Base-by-base conservation (phyloP, 495 filamentous ascomycete genomes). In the Cercophora scortea region DNA sequence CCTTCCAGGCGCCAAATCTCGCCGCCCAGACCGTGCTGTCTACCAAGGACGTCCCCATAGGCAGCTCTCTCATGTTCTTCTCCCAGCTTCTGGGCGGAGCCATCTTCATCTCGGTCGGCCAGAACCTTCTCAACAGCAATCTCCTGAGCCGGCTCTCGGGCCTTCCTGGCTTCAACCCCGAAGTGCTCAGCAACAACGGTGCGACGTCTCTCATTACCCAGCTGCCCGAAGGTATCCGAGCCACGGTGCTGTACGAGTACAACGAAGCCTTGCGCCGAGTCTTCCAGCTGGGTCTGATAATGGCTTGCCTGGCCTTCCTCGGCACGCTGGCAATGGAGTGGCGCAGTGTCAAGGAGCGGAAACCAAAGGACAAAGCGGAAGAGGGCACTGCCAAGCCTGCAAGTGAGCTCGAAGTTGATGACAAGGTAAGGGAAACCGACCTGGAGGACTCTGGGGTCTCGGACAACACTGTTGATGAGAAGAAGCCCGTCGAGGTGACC, bases 341-440 rank as follows among this genome's bases (percentile, higher is more conserved):
- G 88, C 76, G 76, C 56, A 85, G 77, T 40, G 84, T 95, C n/a
- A 90, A 90, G 72, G 83, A 84, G 15, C 25, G 49, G 17, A 13
- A 2, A 32, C 44, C 35, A 17, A 50, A 25, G 25, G 17, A 10
- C 8, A 7, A 17, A 3, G 43, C 5, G 7, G 19, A 13, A 9
- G 17, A 45, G 8, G 43, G 18, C 17, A 32, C 32, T 1, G 43
- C n/a, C 32, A 18, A 6, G 7, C 5, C 16, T 32, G 43, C 17
- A 6, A 45, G 32, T 6, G 43, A 18, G 19, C 18, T 6, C 1
- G 19, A 45, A 8, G 42, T 16, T 16, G 18, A 43, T 2, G 42
- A 43, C 8, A 19, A 19, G 42, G 42, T 13, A 18, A 47, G 32
- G 44, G 44, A 47, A 18, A 34, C 16, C 12, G 13, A 38, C 25